Base-by-base conservation (phyloP, 108 stramenopile species). In the Fragilariopsis cylindrus region DNA sequence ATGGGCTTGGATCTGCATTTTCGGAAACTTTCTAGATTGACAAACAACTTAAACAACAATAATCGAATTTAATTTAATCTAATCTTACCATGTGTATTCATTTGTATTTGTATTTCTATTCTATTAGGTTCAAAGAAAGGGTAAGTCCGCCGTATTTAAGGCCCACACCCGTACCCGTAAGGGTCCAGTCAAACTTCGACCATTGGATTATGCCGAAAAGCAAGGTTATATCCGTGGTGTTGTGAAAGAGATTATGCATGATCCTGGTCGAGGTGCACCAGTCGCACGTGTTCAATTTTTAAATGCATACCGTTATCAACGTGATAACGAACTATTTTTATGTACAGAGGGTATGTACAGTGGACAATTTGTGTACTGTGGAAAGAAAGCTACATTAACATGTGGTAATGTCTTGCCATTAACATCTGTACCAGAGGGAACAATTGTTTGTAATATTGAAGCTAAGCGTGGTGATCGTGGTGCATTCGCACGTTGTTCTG, bases 321-420 rank as follows among this genome's bases (percentile, higher is more conserved):
- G 93, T 46, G 96, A 98, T 78, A 97, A 81, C 56, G 96, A 97
- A 83, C 88, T 98, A 49, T 84, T 99, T 81, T 74, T 96, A 49
- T 98, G 98, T 69, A 95, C 97, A 57, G 99, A 99, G 89, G 99
- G 99, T 76, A 96, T 98, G 95, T 98, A 99, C 97, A 92, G 97
- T 62, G 99, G 99, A 57, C 96, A 98, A 87, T 98, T 97, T 88
- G 88, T 99, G 72, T 99, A 97, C 96, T 96, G 95, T 79, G 99
- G 99, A 62, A 97, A 97, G 91, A 99, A 98, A 94, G 98, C 99
- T 2, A 78, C 92, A 62, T 82, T 99, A 50, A 87, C 88, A 58
- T 84, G 97, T 43, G 99, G 99, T 69, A 99, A 99, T 81, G 96
- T 99, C 77, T 85, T 99, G 18, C 99, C 99, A 60, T 65, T 99